phyloP scores from a whole-genome alignment of 495 filamentous ascomycete genomes.

The Penicillium pulvis region DNA sequence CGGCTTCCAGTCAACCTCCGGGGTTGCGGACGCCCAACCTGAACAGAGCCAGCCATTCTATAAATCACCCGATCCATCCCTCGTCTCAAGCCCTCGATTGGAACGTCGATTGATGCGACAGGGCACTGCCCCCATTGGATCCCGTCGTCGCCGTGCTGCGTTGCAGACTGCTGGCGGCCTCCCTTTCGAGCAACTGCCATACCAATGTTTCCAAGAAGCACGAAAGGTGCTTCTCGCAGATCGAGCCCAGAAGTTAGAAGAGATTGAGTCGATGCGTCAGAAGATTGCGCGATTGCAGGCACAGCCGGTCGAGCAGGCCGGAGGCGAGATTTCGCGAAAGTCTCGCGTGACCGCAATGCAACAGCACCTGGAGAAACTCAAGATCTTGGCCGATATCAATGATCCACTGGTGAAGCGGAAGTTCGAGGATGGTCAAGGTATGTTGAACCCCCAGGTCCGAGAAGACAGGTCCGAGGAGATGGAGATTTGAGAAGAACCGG shows the following conservation, averaged over 20 bases:
- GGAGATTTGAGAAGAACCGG: background rate
- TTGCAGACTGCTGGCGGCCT: slow-evolving; percentile 65
- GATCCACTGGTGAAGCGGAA: slow-evolving; percentile 91
- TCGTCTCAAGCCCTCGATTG: slow-evolving; percentile 53
- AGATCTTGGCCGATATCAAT: slow-evolving; percentile 92
- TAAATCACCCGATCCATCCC: slow-evolving; percentile 49
- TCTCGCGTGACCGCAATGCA: slow-evolving; percentile 69
- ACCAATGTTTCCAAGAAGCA: slow-evolving; percentile 97
- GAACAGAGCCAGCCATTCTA: slow-evolving; percentile 41
- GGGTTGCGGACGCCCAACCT: slow-evolving; percentile 41
- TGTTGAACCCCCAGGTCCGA: slow-evolving; percentile 20
- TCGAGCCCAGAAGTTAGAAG: slow-evolving; percentile 74
- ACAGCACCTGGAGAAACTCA: slow-evolving; percentile 73
- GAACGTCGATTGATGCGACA: slow-evolving; percentile 61
- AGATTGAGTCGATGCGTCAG: slow-evolving; percentile 60
- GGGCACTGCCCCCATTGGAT: slow-evolving; percentile 69
- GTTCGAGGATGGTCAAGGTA: slow-evolving; percentile 92
- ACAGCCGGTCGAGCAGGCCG: slow-evolving; percentile 57
- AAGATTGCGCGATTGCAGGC: slow-evolving; percentile 62
- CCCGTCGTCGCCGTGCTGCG: slow-evolving; percentile 79
- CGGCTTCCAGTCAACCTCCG: slow-evolving; percentile 42
- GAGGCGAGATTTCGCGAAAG: slow-evolving; percentile 63
- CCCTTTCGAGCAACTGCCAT: slow-evolving; percentile 90
- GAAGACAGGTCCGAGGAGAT: background rate
- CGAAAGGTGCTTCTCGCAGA: slow-evolving; percentile 79